Conservation (phyloP, 768 basidiomycete species). For the Leccinum obscurum region DNA sequence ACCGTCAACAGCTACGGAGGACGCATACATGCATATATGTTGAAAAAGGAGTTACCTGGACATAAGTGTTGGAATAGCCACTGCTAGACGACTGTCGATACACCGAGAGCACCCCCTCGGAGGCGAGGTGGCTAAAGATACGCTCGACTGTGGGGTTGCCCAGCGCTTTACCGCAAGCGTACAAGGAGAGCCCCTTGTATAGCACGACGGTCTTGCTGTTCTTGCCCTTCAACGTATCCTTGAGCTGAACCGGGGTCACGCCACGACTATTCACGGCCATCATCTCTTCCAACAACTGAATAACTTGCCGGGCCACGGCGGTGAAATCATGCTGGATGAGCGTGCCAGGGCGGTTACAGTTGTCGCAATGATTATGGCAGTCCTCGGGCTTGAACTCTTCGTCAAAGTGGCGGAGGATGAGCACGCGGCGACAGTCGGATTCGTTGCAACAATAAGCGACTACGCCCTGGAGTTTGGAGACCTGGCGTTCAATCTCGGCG, state of each 20-base stretch:
- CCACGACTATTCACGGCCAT: conserved; percentile 40
- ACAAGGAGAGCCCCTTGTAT: conserved; percentile 36
- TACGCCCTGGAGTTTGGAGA: conserved; percentile 71
- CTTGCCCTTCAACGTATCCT: conserved; percentile 66
- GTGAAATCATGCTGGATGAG: conserved; percentile 61
- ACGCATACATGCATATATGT: neutral
- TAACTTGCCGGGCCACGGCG: conserved; percentile 49
- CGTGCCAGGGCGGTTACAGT: conserved; percentile 60
- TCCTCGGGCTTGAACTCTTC: conserved; percentile 69
- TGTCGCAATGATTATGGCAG: conserved; percentile 80
- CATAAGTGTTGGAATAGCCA: conserved; percentile 54
- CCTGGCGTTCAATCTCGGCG: conserved; percentile 67
- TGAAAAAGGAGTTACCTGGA: conserved; percentile 41
- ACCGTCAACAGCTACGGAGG: conserved; percentile 1
- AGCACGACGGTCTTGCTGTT: conserved; percentile 44
- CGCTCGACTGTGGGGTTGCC: conserved; percentile 59
- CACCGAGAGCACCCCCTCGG: conserved; percentile 48
- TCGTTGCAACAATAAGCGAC: conserved; percentile 79
- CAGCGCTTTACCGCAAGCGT: conserved; percentile 42
- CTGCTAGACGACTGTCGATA: conserved; percentile 45
- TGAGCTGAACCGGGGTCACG: conserved; percentile 60
- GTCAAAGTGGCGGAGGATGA: conserved; percentile 87
- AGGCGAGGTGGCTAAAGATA: conserved; percentile 57
- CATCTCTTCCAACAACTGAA: conserved; percentile 57
- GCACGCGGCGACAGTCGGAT: conserved; percentile 82